Percentiles rank a stretch among this genome's conserved stretches.
Conservation (phyloP, 176 grass and related monocot genomes). For the Zea mays region DNA sequence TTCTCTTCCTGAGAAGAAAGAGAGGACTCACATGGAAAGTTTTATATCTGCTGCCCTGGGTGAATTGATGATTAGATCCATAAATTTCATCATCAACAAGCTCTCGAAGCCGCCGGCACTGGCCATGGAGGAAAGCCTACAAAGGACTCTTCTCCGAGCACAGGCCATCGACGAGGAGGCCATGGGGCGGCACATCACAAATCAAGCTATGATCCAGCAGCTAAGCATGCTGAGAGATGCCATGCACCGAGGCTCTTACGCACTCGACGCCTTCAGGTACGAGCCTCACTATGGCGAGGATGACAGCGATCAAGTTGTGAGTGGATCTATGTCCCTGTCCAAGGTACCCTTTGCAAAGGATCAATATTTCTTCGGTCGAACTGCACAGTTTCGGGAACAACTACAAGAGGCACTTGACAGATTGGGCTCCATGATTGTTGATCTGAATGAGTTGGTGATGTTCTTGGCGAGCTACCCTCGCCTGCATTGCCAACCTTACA, state of each 20-base stretch:
- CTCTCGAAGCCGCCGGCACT: not conserved
- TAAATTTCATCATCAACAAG: constrained; percentile 4
- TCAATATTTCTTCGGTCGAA: too few relatives aligned
- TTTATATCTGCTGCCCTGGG: not conserved
- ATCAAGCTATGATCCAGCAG: constrained; percentile 5
- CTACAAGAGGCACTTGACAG: not conserved
- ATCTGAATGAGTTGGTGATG: not conserved
- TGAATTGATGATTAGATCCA: not conserved
- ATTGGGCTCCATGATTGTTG: not conserved
- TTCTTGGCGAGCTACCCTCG: constrained; percentile 9
- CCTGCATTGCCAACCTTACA: constrained; percentile 3
- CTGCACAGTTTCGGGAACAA: not conserved
- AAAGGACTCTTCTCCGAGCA: not conserved
- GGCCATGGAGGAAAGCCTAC: not conserved
- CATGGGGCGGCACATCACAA: constrained; percentile 5
- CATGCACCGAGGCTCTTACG: constrained; percentile 16
- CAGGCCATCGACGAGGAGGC: constrained; percentile 13
- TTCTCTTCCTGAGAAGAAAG: not conserved
- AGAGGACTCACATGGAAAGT: not conserved
- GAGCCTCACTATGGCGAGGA: not conserved
- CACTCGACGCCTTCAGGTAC: constrained; percentile 13
- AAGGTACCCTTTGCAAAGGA: not conserved
- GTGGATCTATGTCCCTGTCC: not conserved
- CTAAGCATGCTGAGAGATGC: not conserved
- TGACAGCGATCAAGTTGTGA: not conserved